Base-by-base conservation (phyloP, 2,329 filamentous ascomycete genomes). In the Exophiala oligosperma region DNA sequence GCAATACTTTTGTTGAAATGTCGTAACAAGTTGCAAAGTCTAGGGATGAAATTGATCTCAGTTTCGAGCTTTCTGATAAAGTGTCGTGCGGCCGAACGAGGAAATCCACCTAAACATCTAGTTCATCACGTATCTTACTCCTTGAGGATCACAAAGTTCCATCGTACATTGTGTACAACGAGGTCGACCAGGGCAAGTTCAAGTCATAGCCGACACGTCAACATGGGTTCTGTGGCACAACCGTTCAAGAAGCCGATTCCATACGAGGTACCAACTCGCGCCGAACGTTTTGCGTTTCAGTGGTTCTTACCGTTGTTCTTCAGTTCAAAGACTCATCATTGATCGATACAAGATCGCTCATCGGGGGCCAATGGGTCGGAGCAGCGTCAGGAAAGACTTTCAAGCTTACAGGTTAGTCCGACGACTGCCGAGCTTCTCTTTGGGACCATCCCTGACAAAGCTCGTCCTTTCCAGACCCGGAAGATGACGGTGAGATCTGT, bases 321-420 rank as follows among this genome's bases (percentile, higher is more conserved):
- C 38, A 58, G 56, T 58, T 58, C 46, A 43, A 58, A 4, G 56
- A 58, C 26, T 35, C 46, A 12, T 50, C 56, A 4, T 29, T 58
- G 4, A 23, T 58, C 21, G 56, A 58, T 28, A 54, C 44, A 17
- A 28, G 56, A 17, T 48, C 52, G n/a, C 40, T 54, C 17, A 48
- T 48, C 12, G 52, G 52, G 3, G 52, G 52, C 9, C n/a, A 40
- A 38, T 54, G 52, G 52, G 43, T 48, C 1, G 43, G 24, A 17
- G 43, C 52, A 24, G n/a, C 43, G n/a, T 47, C 41, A 2, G 52
- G 52, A 3, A 40, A 38, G 41, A 54, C 52, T 2, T 54, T 54
- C 21, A 40, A n/a, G 26, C 28, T 54, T 40, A 17, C 23, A 9
- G 52, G 52, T 54, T 28, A 4, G 26, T 28, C 26, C 26, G 17